Conservation (phyloP, 257 asterid species). For the Misopates orontium region DNA sequence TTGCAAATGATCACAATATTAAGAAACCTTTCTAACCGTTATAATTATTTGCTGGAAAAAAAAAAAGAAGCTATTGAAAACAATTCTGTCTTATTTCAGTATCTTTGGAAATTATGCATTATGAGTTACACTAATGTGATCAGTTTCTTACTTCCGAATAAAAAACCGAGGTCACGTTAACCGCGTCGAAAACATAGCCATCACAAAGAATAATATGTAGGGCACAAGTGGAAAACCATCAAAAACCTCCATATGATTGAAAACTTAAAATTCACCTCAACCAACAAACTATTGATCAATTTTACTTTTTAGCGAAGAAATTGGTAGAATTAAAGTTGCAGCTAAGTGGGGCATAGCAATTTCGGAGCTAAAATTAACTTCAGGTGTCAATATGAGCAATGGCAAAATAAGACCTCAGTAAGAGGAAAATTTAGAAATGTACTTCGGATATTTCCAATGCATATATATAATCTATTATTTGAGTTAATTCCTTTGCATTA, state of each 20-base stretch:
- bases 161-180: constrained; percentile 23
- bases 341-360: neutral
- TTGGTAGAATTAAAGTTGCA: constrained; percentile 21
- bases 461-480: no score
- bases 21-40: no score
- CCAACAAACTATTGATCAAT: constrained; percentile 13
- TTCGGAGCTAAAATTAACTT: neutral
- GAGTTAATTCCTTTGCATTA: no score
- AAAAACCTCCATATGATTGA: constrained; percentile 17
- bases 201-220: constrained; percentile 12
- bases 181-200: constrained; percentile 31
- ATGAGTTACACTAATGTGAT: constrained; percentile 9
- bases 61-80: no score
- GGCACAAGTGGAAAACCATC: constrained; percentile 12
- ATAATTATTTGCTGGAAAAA: no score
- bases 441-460: no score
- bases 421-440: no score
- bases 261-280: constrained; percentile 28
- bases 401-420: no score
- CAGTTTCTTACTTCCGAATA: neutral
- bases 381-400: no score
- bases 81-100: no score
- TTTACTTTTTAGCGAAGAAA: constrained; percentile 25
- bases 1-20: neutral
- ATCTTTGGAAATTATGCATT: no score